Conservation (phyloP, 495 filamentous ascomycete species). For the Thozetella sp. region DNA sequence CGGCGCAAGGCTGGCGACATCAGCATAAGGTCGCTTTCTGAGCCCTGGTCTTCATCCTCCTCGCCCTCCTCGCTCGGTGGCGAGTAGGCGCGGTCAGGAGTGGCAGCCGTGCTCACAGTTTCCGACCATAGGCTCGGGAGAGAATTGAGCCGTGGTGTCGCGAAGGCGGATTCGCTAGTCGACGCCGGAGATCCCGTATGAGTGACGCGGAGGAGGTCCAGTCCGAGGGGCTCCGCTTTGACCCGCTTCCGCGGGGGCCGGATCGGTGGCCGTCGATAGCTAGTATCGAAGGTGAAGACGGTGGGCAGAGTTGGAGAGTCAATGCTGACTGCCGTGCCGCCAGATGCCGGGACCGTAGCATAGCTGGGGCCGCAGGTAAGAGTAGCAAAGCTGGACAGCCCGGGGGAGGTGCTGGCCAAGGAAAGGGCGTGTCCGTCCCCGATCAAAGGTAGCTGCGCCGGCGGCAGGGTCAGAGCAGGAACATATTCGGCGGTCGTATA, state of each 20-base stretch:
- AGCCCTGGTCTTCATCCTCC: neutral
- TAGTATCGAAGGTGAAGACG: neutral
- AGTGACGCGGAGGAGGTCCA: neutral
- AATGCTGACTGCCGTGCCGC: neutral
- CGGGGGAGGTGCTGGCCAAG: neutral
- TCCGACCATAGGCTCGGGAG: neutral
- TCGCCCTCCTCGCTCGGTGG: constrained; percentile 7
- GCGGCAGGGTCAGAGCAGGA: neutral
- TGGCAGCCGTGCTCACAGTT: neutral
- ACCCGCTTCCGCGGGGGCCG: neutral
- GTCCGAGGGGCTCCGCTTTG: neutral
- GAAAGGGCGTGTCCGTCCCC: neutral
- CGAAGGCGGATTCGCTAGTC: neutral
- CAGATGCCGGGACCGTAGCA: neutral
- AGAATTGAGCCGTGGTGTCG: constrained; percentile 27
- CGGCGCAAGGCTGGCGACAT: neutral
- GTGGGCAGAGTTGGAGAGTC: neutral
- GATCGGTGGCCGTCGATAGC: neutral
- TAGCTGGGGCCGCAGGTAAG: neutral
- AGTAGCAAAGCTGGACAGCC: neutral
- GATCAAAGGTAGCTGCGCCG: neutral
- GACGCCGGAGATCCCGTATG: neutral
- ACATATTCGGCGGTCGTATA: neutral
- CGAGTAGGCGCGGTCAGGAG: constrained; percentile 23
- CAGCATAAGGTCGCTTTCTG: neutral